phyloP scores from a whole-genome alignment of 108 stramenopile genomes.

The Poteriospumella lacustris region DNA sequence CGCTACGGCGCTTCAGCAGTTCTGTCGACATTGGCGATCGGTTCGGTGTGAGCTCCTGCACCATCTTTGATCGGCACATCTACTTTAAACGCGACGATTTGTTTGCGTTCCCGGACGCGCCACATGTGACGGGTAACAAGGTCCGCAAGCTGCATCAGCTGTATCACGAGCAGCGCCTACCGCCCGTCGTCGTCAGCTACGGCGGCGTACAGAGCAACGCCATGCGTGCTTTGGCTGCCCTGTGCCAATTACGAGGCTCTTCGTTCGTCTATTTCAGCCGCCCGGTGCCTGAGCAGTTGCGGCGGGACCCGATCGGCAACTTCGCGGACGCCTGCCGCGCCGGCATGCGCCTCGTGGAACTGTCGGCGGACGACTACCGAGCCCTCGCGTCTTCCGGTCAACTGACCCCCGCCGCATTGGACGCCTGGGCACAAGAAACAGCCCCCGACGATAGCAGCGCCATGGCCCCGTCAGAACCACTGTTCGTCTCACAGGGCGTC shows the following conservation, averaged over 20 bases:
- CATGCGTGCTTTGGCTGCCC: background rate
- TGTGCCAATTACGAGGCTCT: background rate
- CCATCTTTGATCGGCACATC: background rate
- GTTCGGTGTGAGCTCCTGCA: too few species aligned
- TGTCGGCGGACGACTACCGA: too few species aligned
- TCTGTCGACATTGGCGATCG: too few species aligned
- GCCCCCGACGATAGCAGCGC: too few species aligned
- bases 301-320: background rate
- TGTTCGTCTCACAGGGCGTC: background rate
- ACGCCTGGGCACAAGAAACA: too few species aligned
- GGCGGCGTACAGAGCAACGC: constrained; percentile 6
- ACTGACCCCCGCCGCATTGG: too few species aligned
- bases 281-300: background rate
- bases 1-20: too few species aligned
- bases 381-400: too few species aligned
- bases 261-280: background rate
- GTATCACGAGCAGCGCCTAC: background rate
- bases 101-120: background rate
- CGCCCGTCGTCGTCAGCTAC: background rate
- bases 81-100: background rate
- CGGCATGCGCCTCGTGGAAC: background rate
- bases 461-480: background rate
- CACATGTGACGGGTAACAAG: background rate
- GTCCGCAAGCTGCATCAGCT: background rate
- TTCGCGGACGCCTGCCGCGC: background rate